Conservation (phyloP, 176 grass and related monocot species). For the Canna indica region DNA sequence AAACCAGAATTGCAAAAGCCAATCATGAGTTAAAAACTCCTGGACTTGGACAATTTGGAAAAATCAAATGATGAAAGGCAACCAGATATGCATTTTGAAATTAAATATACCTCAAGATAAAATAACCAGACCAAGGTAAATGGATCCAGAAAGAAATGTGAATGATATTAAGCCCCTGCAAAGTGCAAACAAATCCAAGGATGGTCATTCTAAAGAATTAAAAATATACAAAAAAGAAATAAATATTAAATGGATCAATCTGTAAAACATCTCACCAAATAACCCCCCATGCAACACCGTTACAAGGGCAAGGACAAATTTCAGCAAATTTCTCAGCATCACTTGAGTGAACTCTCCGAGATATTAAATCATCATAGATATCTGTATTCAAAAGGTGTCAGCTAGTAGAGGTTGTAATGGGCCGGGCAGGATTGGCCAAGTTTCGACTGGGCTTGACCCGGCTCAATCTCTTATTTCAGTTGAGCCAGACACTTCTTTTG, state of each 20-base stretch:
- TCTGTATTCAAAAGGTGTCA: slow-evolving; percentile 32
- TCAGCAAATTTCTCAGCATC: slow-evolving; percentile 99
- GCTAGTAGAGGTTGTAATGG: background rate
- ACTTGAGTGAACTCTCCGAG: slow-evolving; percentile 89
- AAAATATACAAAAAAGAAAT: background rate
- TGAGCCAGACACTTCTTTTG: no score
- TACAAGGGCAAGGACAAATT: slow-evolving; percentile 94
- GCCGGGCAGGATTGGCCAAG: no score
- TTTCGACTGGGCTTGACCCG: no score
- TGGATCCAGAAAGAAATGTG: slow-evolving; percentile 58
- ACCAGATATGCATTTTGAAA: no score
- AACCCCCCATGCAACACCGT: slow-evolving; percentile 78
- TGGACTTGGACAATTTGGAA: no score
- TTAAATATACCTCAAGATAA: slow-evolving; percentile 58
- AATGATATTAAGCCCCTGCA: slow-evolving; percentile 98
- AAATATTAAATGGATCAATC: background rate
- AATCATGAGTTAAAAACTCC: no score
- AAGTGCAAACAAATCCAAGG: slow-evolving; percentile 46
- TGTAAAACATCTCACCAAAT: slow-evolving; percentile 54
- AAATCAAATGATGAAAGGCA: no score
- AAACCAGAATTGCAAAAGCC: no score
- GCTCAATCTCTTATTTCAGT: no score
- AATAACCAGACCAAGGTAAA: slow-evolving; percentile 93
- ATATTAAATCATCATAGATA: slow-evolving; percentile 99
- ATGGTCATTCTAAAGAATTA: slow-evolving; percentile 10